Percentiles rank a stretch among this genome's conserved stretches.
These are phyloP conservation scores for Colletotrichum sp. DNA, from an alignment of 2,329 filamentous ascomycete species.

Conservation along the genomic window DNA sequence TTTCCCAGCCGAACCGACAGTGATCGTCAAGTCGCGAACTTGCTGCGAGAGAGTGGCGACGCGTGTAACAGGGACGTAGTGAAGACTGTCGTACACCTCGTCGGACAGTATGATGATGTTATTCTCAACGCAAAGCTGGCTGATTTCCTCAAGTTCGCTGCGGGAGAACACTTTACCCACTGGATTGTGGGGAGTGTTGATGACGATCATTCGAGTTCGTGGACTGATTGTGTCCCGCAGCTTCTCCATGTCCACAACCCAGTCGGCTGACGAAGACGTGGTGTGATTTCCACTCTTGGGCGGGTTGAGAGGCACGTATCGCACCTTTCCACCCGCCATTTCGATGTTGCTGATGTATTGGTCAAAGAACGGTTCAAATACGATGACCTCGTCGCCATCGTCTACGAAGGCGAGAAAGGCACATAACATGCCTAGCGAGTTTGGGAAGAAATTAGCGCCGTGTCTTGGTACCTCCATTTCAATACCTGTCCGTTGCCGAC, in stretches of 20 bases:
- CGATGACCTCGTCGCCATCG: conserved; percentile 91
- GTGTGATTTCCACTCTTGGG: conserved; percentile 78
- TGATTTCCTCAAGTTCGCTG: conserved; percentile 83
- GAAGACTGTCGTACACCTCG: conserved; percentile 93
- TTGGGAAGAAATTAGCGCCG: no score
- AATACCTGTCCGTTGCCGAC: background rate
- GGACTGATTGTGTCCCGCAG: conserved; percentile 82
- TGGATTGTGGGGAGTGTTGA: conserved; percentile 89
- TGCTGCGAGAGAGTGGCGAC: conserved; percentile 93
- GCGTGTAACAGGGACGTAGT: conserved; percentile 93
- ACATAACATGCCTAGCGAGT: conserved; percentile 76
- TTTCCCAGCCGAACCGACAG: conserved; percentile 95
- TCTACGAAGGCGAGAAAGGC: conserved; percentile 99
- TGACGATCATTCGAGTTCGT: conserved; percentile 94
- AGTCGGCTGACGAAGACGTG: conserved; percentile 86
- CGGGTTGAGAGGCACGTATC: conserved; percentile 92
- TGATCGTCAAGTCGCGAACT: conserved; percentile 85
- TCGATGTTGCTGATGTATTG: conserved; percentile 99
- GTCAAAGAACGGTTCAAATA: conserved; percentile 99
- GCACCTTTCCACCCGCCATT: conserved; percentile 94
- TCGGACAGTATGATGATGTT: conserved; percentile 93
- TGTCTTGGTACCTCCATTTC: no score
- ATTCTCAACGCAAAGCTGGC: conserved; percentile 87
- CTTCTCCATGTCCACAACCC: conserved; percentile 84
- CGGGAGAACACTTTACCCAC: conserved; percentile 94